A percentile compares a stretch with the other conserved stretches of the same genome.
Evolutionary conservation across 352 stramenopile genomes (phyloP).

Genomic region (Globisporangium solare): DNA sequence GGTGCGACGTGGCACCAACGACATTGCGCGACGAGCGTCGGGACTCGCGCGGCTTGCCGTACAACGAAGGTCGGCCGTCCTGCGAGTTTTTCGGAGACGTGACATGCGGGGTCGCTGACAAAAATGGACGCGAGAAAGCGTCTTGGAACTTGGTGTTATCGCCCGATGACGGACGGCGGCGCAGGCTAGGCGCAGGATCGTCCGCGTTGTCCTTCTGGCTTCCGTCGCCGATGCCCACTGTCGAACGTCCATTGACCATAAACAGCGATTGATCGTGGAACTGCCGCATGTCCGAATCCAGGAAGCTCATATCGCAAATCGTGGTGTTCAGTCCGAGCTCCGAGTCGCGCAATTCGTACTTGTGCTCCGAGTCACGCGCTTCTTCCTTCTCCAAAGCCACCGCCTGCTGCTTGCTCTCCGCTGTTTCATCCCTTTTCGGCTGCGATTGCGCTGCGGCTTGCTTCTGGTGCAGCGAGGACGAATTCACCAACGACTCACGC

Average conservation of each 20-base stretch:
- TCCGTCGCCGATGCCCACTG: background rate
- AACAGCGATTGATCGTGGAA: conserved; percentile 64
- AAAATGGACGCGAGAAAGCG: background rate
- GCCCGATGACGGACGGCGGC: background rate
- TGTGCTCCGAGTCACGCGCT: conserved; percentile 8
- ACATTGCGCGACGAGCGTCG: too few relatives aligned
- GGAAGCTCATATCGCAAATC: conserved; percentile 49
- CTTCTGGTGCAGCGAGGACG: conserved; percentile 10
- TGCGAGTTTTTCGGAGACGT: conserved; percentile 17
- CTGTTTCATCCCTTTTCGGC: background rate
- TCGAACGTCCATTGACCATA: conserved; percentile 14
- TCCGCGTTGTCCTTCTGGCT: background rate
- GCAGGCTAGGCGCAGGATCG: background rate
- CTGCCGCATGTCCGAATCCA: conserved; percentile 67
- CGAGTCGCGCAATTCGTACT: conserved; percentile 33
- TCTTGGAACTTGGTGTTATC: background rate
- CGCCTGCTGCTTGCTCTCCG: conserved; percentile 4
- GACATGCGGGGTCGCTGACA: conserved; percentile 7
- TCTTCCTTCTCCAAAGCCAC: too few relatives aligned
- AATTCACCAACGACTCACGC: conserved; percentile 26
- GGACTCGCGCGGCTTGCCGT: conserved; percentile 9
- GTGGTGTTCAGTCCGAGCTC: conserved; percentile 45
- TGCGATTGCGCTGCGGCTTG: background rate
- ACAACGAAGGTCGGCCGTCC: conserved; percentile 15
- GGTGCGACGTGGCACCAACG: background rate